Percentiles rank a stretch among this genome's conserved stretches.
Evolutionary conservation across 2,329 filamentous ascomycete genomes (phyloP).

Genomic region (Fusarium robinianum): DNA sequence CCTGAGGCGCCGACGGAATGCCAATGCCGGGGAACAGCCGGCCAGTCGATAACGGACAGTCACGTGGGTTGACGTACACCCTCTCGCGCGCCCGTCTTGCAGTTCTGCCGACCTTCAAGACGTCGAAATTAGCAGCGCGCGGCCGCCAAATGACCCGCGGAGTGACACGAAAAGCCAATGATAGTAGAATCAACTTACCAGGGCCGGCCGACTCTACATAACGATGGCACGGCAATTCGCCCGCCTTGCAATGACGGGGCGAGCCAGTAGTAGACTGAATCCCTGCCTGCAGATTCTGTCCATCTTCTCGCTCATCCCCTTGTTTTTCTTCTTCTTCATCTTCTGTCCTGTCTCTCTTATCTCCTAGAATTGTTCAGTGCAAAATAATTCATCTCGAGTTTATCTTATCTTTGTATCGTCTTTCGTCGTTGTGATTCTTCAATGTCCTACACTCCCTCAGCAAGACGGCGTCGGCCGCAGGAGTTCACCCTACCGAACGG

Average conservation of each 20-base stretch:
- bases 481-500: constrained; percentile 62
- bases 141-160: constrained; percentile 16
- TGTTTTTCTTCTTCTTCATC: constrained; percentile 15
- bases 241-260: constrained; percentile 22
- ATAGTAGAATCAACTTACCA: constrained; percentile 23
- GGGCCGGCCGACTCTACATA: constrained; percentile 22
- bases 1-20: constrained; percentile 39
- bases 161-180: constrained; percentile 35
- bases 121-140: background rate
- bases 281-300: constrained; percentile 12
- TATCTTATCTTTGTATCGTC: background rate
- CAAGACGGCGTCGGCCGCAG: constrained; percentile 47
- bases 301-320: too few species aligned
- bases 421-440: background rate
- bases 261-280: constrained; percentile 8
- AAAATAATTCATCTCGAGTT: too few species aligned
- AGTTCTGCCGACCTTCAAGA: too few species aligned
- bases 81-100: background rate
- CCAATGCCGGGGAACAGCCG: constrained; percentile 24
- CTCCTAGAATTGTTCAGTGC: constrained; percentile 2
- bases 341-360: background rate
- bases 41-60: fast-evolving
- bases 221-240: constrained; percentile 19
- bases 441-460: constrained; percentile 31
- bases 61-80: constrained; percentile 18